A percentile compares a stretch with the other conserved stretches of the same genome.
Conservation (phyloP, 1,284 basidiomycete species). For the Ustilago trichophora region DNA sequence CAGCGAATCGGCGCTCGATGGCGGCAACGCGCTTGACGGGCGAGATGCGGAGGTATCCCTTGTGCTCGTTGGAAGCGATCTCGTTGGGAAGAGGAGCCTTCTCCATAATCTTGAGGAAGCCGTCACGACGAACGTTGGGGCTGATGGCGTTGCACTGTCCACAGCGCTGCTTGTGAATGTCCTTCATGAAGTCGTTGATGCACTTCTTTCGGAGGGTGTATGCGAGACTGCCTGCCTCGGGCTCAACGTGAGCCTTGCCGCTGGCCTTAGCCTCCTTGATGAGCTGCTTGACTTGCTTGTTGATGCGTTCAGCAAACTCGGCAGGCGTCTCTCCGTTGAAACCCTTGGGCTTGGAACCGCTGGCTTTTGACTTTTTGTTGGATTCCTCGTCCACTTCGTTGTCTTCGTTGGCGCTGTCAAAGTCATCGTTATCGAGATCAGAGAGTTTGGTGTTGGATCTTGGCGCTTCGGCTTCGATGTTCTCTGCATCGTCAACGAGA, state of each 20-base stretch:
- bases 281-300: constrained; percentile 73
- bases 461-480: constrained; percentile 68
- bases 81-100: constrained; percentile 30
- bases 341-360: constrained; percentile 21
- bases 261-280: constrained; percentile 69
- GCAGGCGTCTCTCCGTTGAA: constrained; percentile 65
- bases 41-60: constrained; percentile 39
- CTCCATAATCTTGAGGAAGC: constrained; percentile 91
- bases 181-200: constrained; percentile 83
- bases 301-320: constrained; percentile 58
- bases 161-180: constrained; percentile 76
- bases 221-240: constrained; percentile 74
- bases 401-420: constrained; percentile 41
- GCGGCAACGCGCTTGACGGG: constrained; percentile 53
- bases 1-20: constrained; percentile 31
- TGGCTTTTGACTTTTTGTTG: constrained; percentile 63
- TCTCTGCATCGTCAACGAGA: constrained; percentile 81
- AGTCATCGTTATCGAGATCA: constrained; percentile 24
- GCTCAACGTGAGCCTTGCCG: constrained; percentile 67
- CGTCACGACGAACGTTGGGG: constrained; percentile 92
- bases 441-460: constrained; percentile 15
- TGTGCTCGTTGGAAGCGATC: constrained; percentile 37
- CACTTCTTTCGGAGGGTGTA: constrained; percentile 86
- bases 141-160: constrained; percentile 81
- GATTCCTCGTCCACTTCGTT: constrained; percentile 46